Evolutionary conservation across 1,139 yeast species (phyloP).

Genomic region (Kluyveromyces marxianus): DNA sequence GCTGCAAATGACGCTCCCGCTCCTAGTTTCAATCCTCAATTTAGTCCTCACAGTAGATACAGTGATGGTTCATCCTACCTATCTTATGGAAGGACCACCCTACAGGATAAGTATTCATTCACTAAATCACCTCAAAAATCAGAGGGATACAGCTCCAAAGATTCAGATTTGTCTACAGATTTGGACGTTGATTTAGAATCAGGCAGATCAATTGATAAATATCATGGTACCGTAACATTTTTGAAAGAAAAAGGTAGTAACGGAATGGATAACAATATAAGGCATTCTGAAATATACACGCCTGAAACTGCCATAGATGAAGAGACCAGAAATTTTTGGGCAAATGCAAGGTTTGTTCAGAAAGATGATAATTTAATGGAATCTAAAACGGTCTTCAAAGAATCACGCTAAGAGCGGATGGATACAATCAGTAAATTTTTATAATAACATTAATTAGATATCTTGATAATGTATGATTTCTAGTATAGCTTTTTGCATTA

Average conservation of each 20-base stretch:
- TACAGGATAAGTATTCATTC: slow-evolving; percentile 2
- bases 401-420: not conserved
- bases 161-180: slow-evolving; percentile 1
- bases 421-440: no score
- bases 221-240: no score
- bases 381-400: slow-evolving; percentile 3
- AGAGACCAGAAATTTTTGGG: slow-evolving; percentile 30
- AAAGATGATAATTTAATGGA: slow-evolving; percentile 8
- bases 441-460: not conserved
- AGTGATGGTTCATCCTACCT: slow-evolving; percentile 4
- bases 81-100: slow-evolving; percentile 2
- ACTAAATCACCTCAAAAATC: not conserved
- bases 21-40: slow-evolving; percentile 25
- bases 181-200: slow-evolving; percentile 3
- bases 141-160: slow-evolving; percentile 3
- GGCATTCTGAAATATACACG: slow-evolving; percentile 15
- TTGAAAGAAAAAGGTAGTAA: no score
- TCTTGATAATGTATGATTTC: not conserved
- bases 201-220: not conserved
- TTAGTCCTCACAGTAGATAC: slow-evolving; percentile 7
- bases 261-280: not conserved
- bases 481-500: not conserved
- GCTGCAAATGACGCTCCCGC: slow-evolving; percentile 42
- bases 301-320: slow-evolving; percentile 30
- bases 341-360: slow-evolving; percentile 7